Evolutionary conservation across 1,139 yeast genomes (phyloP), one percentile per base, ranked within the genome.

Genomic region (Suhomyces coccinellae): DNA sequence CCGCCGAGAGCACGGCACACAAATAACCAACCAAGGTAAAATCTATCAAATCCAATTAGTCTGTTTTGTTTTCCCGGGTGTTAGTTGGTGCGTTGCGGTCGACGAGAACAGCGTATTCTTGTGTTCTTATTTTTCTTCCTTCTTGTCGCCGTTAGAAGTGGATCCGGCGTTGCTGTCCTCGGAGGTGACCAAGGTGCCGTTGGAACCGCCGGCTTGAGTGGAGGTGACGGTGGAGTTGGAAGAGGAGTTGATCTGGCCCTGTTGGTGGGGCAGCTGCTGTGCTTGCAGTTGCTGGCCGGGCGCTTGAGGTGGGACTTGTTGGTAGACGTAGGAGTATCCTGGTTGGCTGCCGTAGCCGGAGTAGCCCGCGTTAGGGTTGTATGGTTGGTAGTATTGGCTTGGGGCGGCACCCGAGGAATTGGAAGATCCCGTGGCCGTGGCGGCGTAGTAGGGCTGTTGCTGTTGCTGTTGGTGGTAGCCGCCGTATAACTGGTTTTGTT

Each of bases 261-360:
- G 43, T 12, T 42, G 40, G 27, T 32, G 43, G 15, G 40, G 47
- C 40, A 32, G 44, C 31, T 40, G 49, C 15, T 26, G 48, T 22
- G 31, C 45, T 31, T 35, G 47, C 40, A 17, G 44, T 22, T 39
- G 47, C 35, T 45, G 53, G 28, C 44, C 44, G 24, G 45, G 50
- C 8, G 40, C 42, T 33, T 42, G 49, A 20, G 41, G 49, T 16
- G 51, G 47, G 15, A 44, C 44, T 30, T 46, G 55, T 31, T 51
- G 53, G 32, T 53, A 58, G 15, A 57, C 57, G 40, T 58, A 59
- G 26, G 56, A 50, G 44, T 58, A 58, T 32, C 54, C 51, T 10
- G 62, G 63, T 44, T 58, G 64, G n/a, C 52, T 42, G 12, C 55
- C 53, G 43, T 59, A 59, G 14, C 53, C 50, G 30, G 59, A 54